Evolutionary conservation across 208 protist genomes (phyloP).

Genomic region (Trypanosoma congolense): DNA sequence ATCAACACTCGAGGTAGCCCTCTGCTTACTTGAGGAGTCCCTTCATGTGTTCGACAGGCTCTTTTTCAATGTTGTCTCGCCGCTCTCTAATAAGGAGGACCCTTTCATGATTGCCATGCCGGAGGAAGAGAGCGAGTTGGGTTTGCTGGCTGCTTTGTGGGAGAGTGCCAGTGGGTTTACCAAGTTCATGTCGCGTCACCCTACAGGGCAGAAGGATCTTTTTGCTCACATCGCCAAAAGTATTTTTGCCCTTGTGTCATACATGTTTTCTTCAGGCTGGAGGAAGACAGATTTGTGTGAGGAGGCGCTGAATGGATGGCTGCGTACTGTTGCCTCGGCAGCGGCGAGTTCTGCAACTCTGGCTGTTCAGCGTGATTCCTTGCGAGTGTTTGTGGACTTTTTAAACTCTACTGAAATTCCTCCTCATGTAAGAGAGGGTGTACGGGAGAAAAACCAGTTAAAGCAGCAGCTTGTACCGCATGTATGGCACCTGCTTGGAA

Average conservation of each 20-base stretch:
- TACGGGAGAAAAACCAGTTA: background rate
- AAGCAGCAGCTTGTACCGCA: conserved; percentile 4
- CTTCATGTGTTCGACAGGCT: background rate
- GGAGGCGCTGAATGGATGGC: conserved; percentile 4
- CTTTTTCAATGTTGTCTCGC: background rate
- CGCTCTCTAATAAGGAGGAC: background rate
- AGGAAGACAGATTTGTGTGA: background rate
- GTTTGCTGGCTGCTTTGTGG: conserved; percentile 1
- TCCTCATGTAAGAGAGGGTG: background rate
- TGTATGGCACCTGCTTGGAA: conserved; percentile 17
- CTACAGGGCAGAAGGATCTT: background rate
- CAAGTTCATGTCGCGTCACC: background rate
- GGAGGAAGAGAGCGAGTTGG: background rate
- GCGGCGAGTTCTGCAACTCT: background rate
- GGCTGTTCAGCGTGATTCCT: conserved; percentile 3
- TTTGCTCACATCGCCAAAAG: conserved; percentile 4
- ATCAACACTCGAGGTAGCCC: background rate
- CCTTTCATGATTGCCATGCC: background rate
- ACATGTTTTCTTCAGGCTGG: background rate
- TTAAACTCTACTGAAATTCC: background rate
- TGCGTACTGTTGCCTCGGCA: conserved; percentile 3
- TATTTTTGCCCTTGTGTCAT: conserved; percentile 9
- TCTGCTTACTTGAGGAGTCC: background rate
- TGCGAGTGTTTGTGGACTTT: conserved; percentile 9
- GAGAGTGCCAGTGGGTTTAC: background rate